Evolutionary conservation across 164 flowering plant genomes (phyloP).

Genomic region (Dillenia turbinata): DNA sequence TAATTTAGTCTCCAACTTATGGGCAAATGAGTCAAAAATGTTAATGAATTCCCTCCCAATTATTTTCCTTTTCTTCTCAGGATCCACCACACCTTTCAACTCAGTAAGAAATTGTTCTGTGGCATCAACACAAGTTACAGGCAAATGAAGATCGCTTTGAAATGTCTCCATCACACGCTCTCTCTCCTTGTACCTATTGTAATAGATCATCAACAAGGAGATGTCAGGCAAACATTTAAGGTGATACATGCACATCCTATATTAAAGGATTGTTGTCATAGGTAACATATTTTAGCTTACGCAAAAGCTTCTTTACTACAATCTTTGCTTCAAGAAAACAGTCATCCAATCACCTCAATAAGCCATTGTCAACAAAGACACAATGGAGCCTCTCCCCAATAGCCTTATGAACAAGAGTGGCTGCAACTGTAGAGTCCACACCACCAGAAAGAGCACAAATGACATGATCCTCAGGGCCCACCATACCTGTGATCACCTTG

Average conservation of each 20-base stretch:
- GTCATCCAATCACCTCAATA: slow-evolving; percentile 58
- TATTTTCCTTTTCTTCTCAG: slow-evolving; percentile 88
- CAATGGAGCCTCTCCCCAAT: slow-evolving; percentile 94
- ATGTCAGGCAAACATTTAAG: too few species aligned
- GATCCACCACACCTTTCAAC: slow-evolving; percentile 87
- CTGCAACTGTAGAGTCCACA: slow-evolving; percentile 98
- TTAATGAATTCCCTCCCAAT: slow-evolving; percentile 88
- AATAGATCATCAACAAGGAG: too few species aligned
- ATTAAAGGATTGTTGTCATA: too few species aligned
- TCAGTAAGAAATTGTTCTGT: slow-evolving; percentile 63
- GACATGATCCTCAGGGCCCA: slow-evolving; percentile 76
- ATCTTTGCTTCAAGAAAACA: slow-evolving; percentile 2
- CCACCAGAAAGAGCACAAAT: slow-evolving; percentile 96
- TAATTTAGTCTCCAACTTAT: slow-evolving; percentile 57
- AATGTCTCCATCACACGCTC: slow-evolving; percentile 95
- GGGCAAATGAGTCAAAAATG: slow-evolving; percentile 79
- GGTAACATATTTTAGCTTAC: too few species aligned
- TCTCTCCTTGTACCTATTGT: slow-evolving; percentile 66
- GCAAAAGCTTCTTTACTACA: too few species aligned
- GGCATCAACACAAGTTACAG: slow-evolving; percentile 91
- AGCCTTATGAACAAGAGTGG: slow-evolving; percentile 91
- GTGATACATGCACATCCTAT: too few species aligned
- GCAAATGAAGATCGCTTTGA: slow-evolving; percentile 77
- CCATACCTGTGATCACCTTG: slow-evolving; percentile 52
- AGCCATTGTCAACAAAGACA: slow-evolving; percentile 93